These are phyloP conservation scores for Lojkania enalia DNA, from an alignment of 2,329 filamentous ascomycete species.

Conservation along the genomic window DNA sequence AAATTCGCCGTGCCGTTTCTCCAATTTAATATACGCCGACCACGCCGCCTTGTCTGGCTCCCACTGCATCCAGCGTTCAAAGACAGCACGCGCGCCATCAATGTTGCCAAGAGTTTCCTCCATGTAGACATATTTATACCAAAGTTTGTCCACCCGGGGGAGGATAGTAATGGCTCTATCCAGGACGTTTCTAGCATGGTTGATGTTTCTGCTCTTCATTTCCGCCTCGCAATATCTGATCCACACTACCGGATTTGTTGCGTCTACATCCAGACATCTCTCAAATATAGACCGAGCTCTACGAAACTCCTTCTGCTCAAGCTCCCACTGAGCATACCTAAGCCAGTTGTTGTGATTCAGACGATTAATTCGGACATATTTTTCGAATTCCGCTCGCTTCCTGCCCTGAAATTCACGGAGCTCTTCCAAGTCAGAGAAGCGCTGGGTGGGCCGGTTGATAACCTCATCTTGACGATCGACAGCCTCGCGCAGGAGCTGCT, in stretches of 20 bases:
- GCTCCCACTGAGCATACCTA: conserved; percentile 95
- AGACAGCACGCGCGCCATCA: conserved; percentile 87
- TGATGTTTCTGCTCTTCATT: conserved; percentile 79
- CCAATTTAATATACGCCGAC: conserved; percentile 94
- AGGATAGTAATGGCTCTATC: conserved; percentile 93
- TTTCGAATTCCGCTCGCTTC: conserved; percentile 95
- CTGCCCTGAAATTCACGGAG: conserved; percentile 96
- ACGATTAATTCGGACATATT: conserved; percentile 93
- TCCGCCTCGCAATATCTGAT: conserved; percentile 93
- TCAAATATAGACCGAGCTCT: conserved; percentile 93
- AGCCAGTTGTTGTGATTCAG: conserved; percentile 99
- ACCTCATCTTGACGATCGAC: conserved; percentile 92
- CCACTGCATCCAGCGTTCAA: conserved; percentile 98
- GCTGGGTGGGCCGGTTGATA: conserved; percentile 87
- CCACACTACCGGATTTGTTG: conserved; percentile 86
- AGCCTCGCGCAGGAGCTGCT: conserved; percentile 95
- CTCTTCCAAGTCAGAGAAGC: conserved; percentile 95
- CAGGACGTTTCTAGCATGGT: conserved; percentile 90
- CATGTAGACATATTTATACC: conserved; percentile 99
- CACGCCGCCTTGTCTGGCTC: conserved; percentile 95
- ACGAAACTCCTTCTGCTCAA: conserved; percentile 96
- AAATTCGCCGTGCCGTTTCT: conserved; percentile 92
- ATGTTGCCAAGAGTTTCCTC: conserved; percentile 97
- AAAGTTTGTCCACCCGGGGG: conserved; percentile 90
- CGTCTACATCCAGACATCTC: conserved; percentile 87